These are phyloP conservation scores for Xerocomus brunneocitrinus DNA, from an alignment of 768 basidiomycete species.

Conservation along the genomic window DNA sequence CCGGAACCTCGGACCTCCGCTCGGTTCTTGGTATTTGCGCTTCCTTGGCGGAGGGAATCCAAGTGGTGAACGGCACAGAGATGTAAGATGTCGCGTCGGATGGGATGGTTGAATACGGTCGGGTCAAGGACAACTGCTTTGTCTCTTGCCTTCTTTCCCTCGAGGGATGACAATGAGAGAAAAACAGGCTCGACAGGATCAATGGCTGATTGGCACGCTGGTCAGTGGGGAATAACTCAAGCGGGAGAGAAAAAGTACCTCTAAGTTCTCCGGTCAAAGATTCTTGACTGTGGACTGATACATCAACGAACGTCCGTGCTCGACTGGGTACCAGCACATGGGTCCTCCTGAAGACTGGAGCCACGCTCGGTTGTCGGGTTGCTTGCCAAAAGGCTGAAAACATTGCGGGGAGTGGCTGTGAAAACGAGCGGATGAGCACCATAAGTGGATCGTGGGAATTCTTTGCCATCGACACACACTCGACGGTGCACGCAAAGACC, in stretches of 20 bases:
- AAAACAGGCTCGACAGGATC: constrained; percentile 48
- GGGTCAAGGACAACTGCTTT: constrained; percentile 65
- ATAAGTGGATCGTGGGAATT: constrained; percentile 26
- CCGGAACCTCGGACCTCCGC: constrained; percentile 88
- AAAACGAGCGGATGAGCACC: background rate
- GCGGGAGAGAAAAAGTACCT: constrained; percentile 15
- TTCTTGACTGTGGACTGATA: constrained; percentile 3
- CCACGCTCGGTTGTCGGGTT: constrained; percentile 10
- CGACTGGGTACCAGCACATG: background rate
- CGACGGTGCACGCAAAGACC: constrained; percentile 2
- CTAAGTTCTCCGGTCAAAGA: constrained; percentile 1
- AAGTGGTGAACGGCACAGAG: constrained; percentile 86
- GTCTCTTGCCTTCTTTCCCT: constrained; percentile 38
- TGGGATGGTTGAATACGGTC: constrained; percentile 82
- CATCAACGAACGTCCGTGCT: constrained; percentile 11
- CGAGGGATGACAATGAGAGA: constrained; percentile 56
- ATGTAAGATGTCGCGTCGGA: constrained; percentile 90
- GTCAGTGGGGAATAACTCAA: constrained; percentile 6
- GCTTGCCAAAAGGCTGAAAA: constrained; percentile 14
- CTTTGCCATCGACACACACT: background rate
- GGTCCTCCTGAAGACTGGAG: background rate
- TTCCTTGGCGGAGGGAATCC: constrained; percentile 87
- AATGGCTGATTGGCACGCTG: constrained; percentile 25
- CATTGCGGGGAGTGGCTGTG: constrained; percentile 7
- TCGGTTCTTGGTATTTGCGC: constrained; percentile 87